These are phyloP conservation scores for Crocinoboletus sp. DNA, from an alignment of 1,284 basidiomycete genomes.

Conservation along the genomic window DNA sequence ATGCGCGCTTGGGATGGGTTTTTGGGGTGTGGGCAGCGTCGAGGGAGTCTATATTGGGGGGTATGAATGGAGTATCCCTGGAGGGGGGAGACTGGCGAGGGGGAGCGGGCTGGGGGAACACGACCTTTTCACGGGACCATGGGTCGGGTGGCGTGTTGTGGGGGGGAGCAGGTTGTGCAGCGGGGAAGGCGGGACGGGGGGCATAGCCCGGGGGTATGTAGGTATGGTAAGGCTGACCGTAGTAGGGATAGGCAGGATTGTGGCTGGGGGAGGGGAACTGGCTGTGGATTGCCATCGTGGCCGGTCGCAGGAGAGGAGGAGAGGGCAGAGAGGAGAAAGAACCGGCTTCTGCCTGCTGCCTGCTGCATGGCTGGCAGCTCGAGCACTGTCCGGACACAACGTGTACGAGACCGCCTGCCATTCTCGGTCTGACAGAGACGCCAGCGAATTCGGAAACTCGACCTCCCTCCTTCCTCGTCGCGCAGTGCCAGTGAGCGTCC, in stretches of 20 bases:
- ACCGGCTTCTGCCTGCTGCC: conserved; percentile 7
- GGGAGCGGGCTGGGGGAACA: conserved; percentile 15
- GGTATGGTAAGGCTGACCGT: conserved; percentile 34
- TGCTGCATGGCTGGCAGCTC: conserved; percentile 23
- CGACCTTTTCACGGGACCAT: conserved; percentile 26
- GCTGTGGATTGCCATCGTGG: conserved; percentile 27
- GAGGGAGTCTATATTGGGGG: conserved; percentile 22
- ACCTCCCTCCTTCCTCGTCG: conserved; percentile 4
- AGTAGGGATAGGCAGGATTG: conserved; percentile 31
- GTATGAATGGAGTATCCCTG: conserved; percentile 23
- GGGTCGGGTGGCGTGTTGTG: conserved; percentile 22
- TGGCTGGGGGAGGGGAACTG: conserved; percentile 16
- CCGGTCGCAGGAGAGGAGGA: conserved; percentile 5
- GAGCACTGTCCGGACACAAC: conserved; percentile 21
- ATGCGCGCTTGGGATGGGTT: conserved; percentile 25
- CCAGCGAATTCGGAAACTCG: not conserved
- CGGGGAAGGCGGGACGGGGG: conserved; percentile 9
- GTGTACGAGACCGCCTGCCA: conserved; percentile 22
- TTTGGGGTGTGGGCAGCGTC: conserved; percentile 19
- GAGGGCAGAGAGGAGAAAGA: conserved; percentile 11
- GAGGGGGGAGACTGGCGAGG: conserved; percentile 18
- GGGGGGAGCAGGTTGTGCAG: conserved; percentile 14
- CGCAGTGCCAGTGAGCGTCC: not conserved
- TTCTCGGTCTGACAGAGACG: conserved; percentile 17
- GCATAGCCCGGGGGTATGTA: conserved; percentile 31